These are phyloP conservation scores for Ambrosiella xylebori DNA, from an alignment of 2,329 filamentous ascomycete species.

Conservation along the genomic window DNA sequence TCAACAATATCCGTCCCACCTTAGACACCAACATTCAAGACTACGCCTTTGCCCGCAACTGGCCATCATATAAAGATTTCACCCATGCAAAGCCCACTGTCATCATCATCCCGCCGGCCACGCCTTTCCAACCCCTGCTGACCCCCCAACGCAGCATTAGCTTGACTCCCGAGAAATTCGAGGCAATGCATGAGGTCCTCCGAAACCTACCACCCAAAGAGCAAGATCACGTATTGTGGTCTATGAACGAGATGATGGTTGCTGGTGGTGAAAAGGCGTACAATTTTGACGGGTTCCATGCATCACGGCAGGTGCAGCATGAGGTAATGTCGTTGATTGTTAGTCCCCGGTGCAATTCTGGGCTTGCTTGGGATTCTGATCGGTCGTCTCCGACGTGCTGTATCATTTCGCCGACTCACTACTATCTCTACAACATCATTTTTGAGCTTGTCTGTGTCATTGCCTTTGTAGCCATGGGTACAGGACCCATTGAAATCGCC, in stretches of 20 bases:
- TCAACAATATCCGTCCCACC: conserved; percentile 28
- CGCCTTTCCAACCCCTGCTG: conserved; percentile 28
- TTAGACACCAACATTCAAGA: conserved; percentile 15
- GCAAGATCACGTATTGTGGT: conserved; percentile 30
- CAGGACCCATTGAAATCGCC: not conserved
- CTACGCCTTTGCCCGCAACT: conserved; percentile 1
- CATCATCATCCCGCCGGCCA: conserved; percentile 26
- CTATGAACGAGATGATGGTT: conserved; percentile 32
- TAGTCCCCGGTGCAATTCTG: conserved; percentile 34
- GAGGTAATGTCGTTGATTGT: conserved; percentile 32
- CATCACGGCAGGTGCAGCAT: conserved; percentile 25
- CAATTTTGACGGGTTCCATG: conserved; percentile 28
- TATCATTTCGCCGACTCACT: not conserved
- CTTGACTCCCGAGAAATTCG: conserved; percentile 34
- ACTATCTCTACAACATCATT: not conserved
- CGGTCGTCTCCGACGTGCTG: conserved; percentile 6
- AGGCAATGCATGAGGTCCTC: conserved; percentile 35
- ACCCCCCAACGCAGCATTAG: conserved; percentile 29
- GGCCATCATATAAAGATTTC: conserved; percentile 9
- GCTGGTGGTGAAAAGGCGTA: conserved; percentile 18
- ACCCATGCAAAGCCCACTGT: conserved; percentile 14
- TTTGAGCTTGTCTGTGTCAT: not conserved
- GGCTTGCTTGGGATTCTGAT: conserved; percentile 12
- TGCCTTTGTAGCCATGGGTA: not conserved
- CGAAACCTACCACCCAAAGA: conserved; percentile 24